A percentile compares a stretch with the other conserved stretches of the same genome.
Conservation (phyloP, 2,329 filamentous ascomycete genomes). For the Aspergillus sp. region DNA sequence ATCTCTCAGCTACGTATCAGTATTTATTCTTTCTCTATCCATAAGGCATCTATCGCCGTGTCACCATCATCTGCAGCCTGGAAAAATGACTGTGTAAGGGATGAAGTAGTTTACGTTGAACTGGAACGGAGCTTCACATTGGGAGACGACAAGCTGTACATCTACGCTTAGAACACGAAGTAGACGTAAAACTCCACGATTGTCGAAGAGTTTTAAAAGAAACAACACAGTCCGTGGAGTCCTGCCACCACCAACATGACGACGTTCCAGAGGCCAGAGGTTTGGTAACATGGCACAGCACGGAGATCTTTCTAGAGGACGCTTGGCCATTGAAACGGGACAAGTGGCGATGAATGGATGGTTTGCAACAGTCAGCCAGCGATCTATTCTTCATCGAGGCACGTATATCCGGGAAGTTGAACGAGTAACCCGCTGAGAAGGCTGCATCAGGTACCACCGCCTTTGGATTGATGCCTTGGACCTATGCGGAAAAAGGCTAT, state of each 20-base stretch:
- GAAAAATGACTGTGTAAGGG: background rate
- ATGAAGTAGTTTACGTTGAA: background rate
- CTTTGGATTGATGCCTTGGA: conserved; percentile 3
- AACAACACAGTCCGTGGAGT: background rate
- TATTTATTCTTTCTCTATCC: background rate
- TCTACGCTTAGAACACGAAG: background rate
- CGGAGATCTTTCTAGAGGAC: background rate
- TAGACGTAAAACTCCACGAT: background rate
- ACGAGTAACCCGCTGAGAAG: background rate
- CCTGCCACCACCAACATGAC: background rate
- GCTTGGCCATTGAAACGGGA: background rate
- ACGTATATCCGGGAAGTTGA: background rate
- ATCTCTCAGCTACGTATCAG: background rate
- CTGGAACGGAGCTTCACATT: background rate
- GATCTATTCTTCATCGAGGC: background rate
- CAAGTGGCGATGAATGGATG: background rate
- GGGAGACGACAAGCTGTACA: background rate
- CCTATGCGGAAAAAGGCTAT: background rate
- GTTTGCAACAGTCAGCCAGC: background rate
- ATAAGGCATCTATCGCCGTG: background rate
- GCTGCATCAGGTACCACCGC: background rate
- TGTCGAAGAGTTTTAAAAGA: background rate
- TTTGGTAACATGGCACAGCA: background rate
- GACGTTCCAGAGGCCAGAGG: background rate
- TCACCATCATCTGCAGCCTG: background rate